Evolutionary conservation across 1,284 basidiomycete genomes (phyloP), one percentile per base, ranked within the genome.

Genomic region (Sanghuangporus weigelae): DNA sequence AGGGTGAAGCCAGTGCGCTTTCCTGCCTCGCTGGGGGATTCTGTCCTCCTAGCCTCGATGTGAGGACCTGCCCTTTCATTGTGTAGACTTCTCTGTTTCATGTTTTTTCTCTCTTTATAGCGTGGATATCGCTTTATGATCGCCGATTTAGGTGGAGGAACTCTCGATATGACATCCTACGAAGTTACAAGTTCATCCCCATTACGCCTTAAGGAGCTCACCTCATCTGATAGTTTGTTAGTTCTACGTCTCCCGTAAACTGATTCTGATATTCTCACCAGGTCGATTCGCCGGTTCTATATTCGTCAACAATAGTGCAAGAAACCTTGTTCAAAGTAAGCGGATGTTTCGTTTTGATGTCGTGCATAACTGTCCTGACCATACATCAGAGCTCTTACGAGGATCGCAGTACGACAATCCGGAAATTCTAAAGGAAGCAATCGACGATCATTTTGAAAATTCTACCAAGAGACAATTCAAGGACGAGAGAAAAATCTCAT

Each of bases 1-100:
- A 91, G 36, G 59, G 81, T 84, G 72, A 90, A 89, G 87, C 90
- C 90, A 72, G 89, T 87, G 44, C 89, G 90, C 84, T 83, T 84
- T 3, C 79, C 89, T 56, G 81, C 82, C 12, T 76, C 80, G 8
- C 79, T 21, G 21, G 38, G 8, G 57, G 57, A 1, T 42, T 59
- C 19, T 59, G 57, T 38, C 57, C 57, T 46, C 44, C 57, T 19
- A 91, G 36, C 88, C 89, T 0, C 77, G 23, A 42, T 12, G 56
- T 76, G n/a, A 74, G 79, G 36, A 89, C 88, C 70, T 79, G 81
- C 0, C 80, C 2, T 26, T 10, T 51, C 21, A 26, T 26, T 10
- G 1, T 12, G 8, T 23, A 3, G 19, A 7, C 7, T 46, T 46
- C 21, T 5, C n/a, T 19, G 44, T 16, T n/a, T 46, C 44, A 46